A percentile compares a stretch with the other conserved stretches of the same genome.
Conservation (phyloP, 2,329 filamentous ascomycete genomes). For the Fragosphaeria purpurea region DNA sequence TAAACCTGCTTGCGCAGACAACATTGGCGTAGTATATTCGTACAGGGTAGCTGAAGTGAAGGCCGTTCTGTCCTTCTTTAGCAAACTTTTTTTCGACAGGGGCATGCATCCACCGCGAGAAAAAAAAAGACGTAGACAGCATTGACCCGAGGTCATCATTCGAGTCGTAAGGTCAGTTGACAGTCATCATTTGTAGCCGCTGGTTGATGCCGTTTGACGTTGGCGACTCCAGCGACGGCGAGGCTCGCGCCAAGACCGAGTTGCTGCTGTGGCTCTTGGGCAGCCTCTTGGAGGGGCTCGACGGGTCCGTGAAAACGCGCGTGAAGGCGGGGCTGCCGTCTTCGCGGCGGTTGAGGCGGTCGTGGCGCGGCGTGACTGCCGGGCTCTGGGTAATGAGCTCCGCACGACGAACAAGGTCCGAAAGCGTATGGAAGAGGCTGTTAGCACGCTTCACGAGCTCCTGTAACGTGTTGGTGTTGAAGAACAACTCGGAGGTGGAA, state of each 20-base stretch:
- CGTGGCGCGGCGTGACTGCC: slow-evolving; percentile 36
- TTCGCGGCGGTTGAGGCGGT: slow-evolving; percentile 27
- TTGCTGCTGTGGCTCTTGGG: slow-evolving; percentile 45
- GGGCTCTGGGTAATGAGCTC: slow-evolving; percentile 51
- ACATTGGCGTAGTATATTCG: background rate
- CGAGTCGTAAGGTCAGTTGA: slow-evolving; percentile 30
- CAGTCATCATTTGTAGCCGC: slow-evolving; percentile 56
- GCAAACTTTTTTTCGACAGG: too few relatives aligned
- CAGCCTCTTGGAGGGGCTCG: slow-evolving; percentile 42
- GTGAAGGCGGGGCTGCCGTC: slow-evolving; percentile 60
- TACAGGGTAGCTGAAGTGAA: too few relatives aligned
- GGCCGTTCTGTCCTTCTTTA: too few relatives aligned
- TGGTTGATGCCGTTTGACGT: slow-evolving; percentile 39
- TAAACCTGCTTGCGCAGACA: background rate
- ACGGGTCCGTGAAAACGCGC: slow-evolving; percentile 53
- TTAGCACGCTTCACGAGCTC: slow-evolving; percentile 54
- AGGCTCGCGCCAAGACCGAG: slow-evolving; percentile 33
- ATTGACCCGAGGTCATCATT: too few relatives aligned
- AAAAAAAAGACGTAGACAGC: too few relatives aligned
- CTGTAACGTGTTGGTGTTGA: slow-evolving; percentile 59
- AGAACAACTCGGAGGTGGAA: slow-evolving; percentile 48
- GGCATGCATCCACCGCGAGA: too few relatives aligned
- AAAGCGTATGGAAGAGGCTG: slow-evolving; percentile 47
- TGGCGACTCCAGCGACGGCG: slow-evolving; percentile 41
- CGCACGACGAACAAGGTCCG: slow-evolving; percentile 48